Evolutionary conservation across 176 grass and related monocot genomes (phyloP), one percentile per base, ranked within the genome.

Genomic region (Chloris gayana): DNA sequence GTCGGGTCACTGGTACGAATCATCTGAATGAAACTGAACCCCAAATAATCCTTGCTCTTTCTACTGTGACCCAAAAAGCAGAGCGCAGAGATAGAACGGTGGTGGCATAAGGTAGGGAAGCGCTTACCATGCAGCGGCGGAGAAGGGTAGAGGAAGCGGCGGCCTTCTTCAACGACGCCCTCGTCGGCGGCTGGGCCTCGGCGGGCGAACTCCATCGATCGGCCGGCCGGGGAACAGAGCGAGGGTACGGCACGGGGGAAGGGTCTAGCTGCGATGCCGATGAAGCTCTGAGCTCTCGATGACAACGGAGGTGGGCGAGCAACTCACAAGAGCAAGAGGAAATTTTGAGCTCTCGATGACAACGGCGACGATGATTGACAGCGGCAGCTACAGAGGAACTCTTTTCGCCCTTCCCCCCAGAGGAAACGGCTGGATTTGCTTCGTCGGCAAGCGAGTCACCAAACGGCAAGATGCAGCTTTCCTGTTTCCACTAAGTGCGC

Each of bases 141-240:
- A n/a, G 19, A 21, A 56, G 51, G 19, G 21, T 56, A 0, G 19
- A 22, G 19, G 18, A n/a, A 56, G 21, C 51, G 21, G 19, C 51
- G 51, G 51, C 51, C 51, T 4, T 56, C 51, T 56, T 56, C 51
- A 56, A 56, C 6, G 19, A 56, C 21, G 51, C 51, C 19, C 6
- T 56, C 51, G 19, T 56, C 51, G 51, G 51, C 51, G 51, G 72
- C 45, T 32, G 63, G 78, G 38, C 77, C 70, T 22, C 85, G 78
- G 85, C 77, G 27, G 45, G 85, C 46, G 79, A 87, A 77, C 38
- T 87, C 85, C 85, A 82, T 82, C 14, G 64, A 56, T n/a, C 51
- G 21, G 35, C 17, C 64, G 17, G 27, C 9, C 8, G 64, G 47
- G 57, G 41, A 81, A 78, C 71, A 12, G 71, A 15, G n/a, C 27